phyloP scores from a whole-genome alignment of 768 basidiomycete genomes.

The Auriscalpium vulgare region DNA sequence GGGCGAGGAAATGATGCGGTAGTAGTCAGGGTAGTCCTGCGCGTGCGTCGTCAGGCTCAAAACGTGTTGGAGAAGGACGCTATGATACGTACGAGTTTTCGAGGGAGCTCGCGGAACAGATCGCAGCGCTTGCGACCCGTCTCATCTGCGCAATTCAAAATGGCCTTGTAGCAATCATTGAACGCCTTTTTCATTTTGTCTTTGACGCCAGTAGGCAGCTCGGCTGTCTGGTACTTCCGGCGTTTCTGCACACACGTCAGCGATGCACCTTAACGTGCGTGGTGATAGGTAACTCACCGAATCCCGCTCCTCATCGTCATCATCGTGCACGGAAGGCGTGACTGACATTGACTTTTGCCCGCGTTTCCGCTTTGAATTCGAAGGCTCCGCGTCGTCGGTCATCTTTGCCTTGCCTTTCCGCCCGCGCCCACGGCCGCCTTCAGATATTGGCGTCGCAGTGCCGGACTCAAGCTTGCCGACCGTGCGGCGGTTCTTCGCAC shows the following conservation, averaged over 20 bases:
- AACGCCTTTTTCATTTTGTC: constrained; percentile 84
- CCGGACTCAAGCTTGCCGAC: constrained; percentile 54
- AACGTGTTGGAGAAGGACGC: not conserved
- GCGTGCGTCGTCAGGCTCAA: constrained; percentile 3
- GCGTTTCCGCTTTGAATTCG: constrained; percentile 70
- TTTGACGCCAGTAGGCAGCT: constrained; percentile 48
- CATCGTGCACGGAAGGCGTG: constrained; percentile 65
- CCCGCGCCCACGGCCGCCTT: constrained; percentile 46
- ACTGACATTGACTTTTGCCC: constrained; percentile 63
- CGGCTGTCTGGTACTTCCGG: constrained; percentile 63
- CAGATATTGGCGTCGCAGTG: constrained; percentile 53
- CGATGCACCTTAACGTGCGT: not conserved
- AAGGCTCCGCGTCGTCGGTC: constrained; percentile 26
- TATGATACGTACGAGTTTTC: constrained; percentile 47
- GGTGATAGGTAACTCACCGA: constrained; percentile 34
- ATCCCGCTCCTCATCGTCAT: constrained; percentile 73
- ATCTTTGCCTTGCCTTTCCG: constrained; percentile 54
- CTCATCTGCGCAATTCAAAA: constrained; percentile 62
- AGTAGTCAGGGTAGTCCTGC: constrained; percentile 90
- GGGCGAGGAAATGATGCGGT: constrained; percentile 77
- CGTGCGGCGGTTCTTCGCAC: constrained; percentile 55
- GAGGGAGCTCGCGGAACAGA: constrained; percentile 82
- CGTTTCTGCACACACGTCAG: constrained; percentile 54
- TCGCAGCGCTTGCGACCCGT: constrained; percentile 77
- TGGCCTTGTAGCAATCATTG: constrained; percentile 66